Base-by-base conservation (phyloP, 257 asterid species). In the Solanum habrochaites region DNA sequence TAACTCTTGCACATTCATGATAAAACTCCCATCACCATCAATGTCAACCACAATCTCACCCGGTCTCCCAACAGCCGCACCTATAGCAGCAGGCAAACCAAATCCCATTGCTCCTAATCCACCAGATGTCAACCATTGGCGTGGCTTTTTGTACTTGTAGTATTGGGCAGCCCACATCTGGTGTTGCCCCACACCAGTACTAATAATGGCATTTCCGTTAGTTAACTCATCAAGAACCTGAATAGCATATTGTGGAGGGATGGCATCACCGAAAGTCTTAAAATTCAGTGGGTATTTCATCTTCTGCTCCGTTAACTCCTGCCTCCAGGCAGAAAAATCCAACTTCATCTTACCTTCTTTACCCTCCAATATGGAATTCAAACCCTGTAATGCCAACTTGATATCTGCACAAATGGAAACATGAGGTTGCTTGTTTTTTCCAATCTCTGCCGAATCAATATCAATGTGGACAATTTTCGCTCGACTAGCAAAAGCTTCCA, bases 101-200 rank as follows among this genome's bases (percentile, higher is more conserved):
- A 85, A 85, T 39, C 87, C 87, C 87, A 85, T 85, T 11, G 87
- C 87, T 32, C 87, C 87, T 70, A 85, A 71, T 39, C 87, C 87
- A 25, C 87, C 87, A 27, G 87, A 85, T 16, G 87, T 85, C 87
- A 85, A 71, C 87, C 87, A 85, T 39, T 85, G 87, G 52, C 71
- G 83, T 32, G 87, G 87, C 72, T 70, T 71, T 39, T 42, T 35
- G 80, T 71, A 85, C 87, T 85, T 85, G 13, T 85, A 85, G 32
- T 69, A 85, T 42, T 85, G 87, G n/a, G 87, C 87, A 47, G 83
- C 87, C 87, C 87, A 85, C 87, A 85, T 85, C 20, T 85, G 87
- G 83, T 85, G 87, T 42, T 85, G 87, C 40, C 87, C 87, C n/a
- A 85, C 87, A 47, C 87, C 87, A 1, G 87, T 85, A 47, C 83